These are phyloP conservation scores for Kodamaea kakaduensis DNA, from an alignment of 805 yeast species.

Conservation along the genomic window DNA sequence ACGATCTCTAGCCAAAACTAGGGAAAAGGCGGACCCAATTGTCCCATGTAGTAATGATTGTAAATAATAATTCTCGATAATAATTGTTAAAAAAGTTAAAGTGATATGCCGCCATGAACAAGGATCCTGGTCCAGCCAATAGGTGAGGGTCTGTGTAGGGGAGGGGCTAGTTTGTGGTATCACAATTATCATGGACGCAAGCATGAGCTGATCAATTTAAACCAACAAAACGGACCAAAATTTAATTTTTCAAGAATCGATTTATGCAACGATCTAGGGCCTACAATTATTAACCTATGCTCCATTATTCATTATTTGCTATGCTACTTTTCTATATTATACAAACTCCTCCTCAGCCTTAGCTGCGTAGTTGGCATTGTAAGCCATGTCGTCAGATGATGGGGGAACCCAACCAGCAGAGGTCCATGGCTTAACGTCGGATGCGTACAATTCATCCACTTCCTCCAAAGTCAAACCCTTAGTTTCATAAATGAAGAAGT, in stretches of 20 bases:
- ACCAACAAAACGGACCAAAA: no score
- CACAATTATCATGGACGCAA: no score
- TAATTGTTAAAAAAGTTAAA: no score
- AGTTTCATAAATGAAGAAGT: conserved; percentile 73
- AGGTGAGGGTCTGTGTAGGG: no score
- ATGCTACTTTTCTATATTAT: conserved; percentile 2
- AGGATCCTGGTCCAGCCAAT: neutral
- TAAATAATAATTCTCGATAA: no score
- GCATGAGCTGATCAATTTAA: no score
- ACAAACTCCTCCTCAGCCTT: conserved; percentile 2
- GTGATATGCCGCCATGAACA: no score
- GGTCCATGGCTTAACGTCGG: conserved; percentile 35
- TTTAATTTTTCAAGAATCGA: neutral
- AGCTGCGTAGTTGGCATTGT: conserved; percentile 15
- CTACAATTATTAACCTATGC: neutral
- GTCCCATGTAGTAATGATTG: no score
- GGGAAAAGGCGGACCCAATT: no score
- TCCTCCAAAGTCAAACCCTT: conserved; percentile 80
- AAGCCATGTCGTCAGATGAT: conserved; percentile 23
- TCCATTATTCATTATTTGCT: neutral
- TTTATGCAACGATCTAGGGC: neutral
- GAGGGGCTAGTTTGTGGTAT: no score
- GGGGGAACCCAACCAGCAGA: conserved; percentile 53
- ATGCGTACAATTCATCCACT: conserved; percentile 65
- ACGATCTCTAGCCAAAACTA: no score